phyloP scores from a whole-genome alignment of 192 early-diverging fungal species.

The Ambispora gerdemannii region DNA sequence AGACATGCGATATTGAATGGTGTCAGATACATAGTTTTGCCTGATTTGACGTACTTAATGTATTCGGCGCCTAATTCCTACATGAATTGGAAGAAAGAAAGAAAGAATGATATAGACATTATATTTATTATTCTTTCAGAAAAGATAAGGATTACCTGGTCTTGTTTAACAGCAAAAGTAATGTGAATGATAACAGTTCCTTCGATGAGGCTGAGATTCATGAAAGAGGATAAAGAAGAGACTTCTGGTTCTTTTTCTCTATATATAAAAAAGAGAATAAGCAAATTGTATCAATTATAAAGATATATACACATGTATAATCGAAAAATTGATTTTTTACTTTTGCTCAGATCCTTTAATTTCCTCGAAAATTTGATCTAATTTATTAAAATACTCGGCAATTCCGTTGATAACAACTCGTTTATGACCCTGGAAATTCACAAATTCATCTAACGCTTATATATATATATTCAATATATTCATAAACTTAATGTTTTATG shows the following conservation, averaged over 20 bases:
- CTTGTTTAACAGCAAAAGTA: constrained; percentile 68
- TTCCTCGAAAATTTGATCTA: constrained; percentile 36
- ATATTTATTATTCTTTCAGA: constrained; percentile 31
- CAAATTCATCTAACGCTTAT: not conserved
- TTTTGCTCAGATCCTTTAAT: too few relatives aligned
- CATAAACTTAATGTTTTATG: not conserved
- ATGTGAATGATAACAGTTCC: constrained; percentile 71
- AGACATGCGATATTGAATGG: constrained; percentile 66
- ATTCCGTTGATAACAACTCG: constrained; percentile 53
- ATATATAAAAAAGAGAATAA: constrained; percentile 12
- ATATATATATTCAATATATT: not conserved
- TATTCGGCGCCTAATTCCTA: constrained; percentile 51
- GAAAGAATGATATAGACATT: not conserved
- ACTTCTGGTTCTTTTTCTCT: constrained; percentile 32
- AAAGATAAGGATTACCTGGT: constrained; percentile 66
- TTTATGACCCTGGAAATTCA: constrained; percentile 47
- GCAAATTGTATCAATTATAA: constrained; percentile 26
- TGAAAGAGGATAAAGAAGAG: constrained; percentile 29
- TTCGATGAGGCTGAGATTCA: constrained; percentile 54
- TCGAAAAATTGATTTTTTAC: too few relatives aligned
- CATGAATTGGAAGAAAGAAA: not conserved
- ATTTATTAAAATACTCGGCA: constrained; percentile 54
- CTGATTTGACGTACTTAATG: constrained; percentile 51
- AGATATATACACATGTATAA: not conserved
- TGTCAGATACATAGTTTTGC: constrained; percentile 42